Evolutionary conservation across 345 rosid species (phyloP).

Genomic region (Salix exigua): DNA sequence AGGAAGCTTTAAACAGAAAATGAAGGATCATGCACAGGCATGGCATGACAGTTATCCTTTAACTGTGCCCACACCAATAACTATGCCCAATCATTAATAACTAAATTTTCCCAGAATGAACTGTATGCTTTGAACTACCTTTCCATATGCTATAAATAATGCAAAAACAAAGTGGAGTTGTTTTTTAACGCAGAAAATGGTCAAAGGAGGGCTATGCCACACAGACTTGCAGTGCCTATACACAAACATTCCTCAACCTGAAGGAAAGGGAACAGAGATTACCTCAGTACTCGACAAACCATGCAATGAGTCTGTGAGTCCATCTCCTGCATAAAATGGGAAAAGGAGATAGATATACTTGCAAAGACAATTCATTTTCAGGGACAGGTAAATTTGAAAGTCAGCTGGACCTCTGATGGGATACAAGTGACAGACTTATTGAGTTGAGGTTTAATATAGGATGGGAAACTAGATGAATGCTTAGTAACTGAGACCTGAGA

Average conservation of each 20-base stretch:
- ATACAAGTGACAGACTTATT: neutral
- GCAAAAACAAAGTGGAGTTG: neutral
- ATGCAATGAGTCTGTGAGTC: constrained; percentile 73
- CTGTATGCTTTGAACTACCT: no score
- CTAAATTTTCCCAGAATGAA: no score
- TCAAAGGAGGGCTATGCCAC: neutral
- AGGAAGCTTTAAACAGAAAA: no score
- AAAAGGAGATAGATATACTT: neutral
- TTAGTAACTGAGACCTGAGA: neutral
- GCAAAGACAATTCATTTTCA: neutral
- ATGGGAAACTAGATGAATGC: neutral
- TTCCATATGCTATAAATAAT: no score
- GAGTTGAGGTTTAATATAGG: neutral
- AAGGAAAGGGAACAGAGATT: constrained; percentile 8
- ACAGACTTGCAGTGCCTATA: neutral
- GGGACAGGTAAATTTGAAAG: neutral
- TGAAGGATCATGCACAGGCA: no score
- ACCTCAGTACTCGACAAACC: constrained; percentile 84
- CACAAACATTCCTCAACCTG: neutral
- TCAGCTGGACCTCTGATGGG: neutral
- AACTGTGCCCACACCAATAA: no score
- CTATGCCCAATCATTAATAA: no score
- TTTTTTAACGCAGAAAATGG: neutral
- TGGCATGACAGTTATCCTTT: no score
- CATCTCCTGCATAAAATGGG: constrained; percentile 60